A percentile compares a stretch with the other conserved stretches of the same genome.
Conservation (phyloP, 768 basidiomycete species). For the Amanita rimosa region DNA sequence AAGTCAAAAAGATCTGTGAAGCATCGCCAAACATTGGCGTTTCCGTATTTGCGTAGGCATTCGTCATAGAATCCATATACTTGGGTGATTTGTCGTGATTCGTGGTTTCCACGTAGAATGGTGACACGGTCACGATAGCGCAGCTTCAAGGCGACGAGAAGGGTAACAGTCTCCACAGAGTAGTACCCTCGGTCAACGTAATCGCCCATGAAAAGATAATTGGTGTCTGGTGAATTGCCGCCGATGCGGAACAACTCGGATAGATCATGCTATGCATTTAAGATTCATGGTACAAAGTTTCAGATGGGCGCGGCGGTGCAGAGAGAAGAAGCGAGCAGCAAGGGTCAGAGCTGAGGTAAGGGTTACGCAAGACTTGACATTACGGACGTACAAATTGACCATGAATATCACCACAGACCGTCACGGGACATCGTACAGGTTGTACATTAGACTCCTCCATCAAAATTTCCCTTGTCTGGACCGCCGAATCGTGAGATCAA, state of each 20-base stretch:
- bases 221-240: constrained; percentile 97
- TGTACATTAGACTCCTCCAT: constrained; percentile 99
- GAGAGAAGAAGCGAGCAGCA: background rate
- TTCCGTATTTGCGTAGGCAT: constrained; percentile 98
- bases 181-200: constrained; percentile 99
- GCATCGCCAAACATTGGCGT: constrained; percentile 99
- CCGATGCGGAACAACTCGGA: constrained; percentile 98
- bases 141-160: constrained; percentile 94
- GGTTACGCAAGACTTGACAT: constrained; percentile 9
- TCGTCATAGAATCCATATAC: constrained; percentile 99
- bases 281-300: constrained; percentile 3
- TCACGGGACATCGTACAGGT: constrained; percentile 96
- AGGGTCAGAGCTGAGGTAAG: constrained; percentile 1
- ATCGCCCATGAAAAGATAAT: constrained; percentile 99
- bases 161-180: constrained; percentile 96
- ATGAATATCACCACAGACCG: constrained; percentile 99
- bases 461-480: constrained; percentile 90
- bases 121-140: constrained; percentile 98
- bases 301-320: constrained; percentile 5
- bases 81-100: constrained; percentile 98
- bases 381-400: constrained; percentile 89
- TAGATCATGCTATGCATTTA: constrained; percentile 76
- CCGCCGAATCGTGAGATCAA: constrained; percentile 14
- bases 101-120: constrained; percentile 96
- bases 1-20: constrained; percentile 99